Conservation (phyloP, 805 yeast genomes). For the Candida khao-thaluensis region DNA sequence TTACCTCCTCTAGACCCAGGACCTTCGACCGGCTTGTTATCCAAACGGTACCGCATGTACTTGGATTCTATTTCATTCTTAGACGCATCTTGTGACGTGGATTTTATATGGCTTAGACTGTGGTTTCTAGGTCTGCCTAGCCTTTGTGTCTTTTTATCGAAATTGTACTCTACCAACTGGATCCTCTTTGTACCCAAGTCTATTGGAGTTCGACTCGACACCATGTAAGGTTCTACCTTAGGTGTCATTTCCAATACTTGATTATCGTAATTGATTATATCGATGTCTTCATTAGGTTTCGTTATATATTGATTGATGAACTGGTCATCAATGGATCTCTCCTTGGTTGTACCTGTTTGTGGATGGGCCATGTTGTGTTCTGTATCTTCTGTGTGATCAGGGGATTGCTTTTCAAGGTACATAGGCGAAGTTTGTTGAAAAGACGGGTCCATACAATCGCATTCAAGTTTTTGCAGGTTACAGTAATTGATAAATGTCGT, state of each 20-base stretch:
- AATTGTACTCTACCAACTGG: constrained; percentile 31
- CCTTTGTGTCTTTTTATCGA: constrained; percentile 30
- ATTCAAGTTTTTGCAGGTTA: too few relatives aligned
- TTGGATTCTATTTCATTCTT: constrained; percentile 30
- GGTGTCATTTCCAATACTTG: constrained; percentile 1
- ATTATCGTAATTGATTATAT: constrained; percentile 1
- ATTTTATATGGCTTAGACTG: constrained; percentile 17
- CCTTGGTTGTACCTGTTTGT: too few relatives aligned
- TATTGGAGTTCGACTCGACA: constrained; percentile 1
- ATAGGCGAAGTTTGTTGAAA: too few relatives aligned
- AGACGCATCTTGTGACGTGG: constrained; percentile 19
- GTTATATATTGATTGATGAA: constrained; percentile 1
- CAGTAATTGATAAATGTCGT: too few relatives aligned
- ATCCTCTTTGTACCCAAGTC: constrained; percentile 5
- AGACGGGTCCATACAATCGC: too few relatives aligned
- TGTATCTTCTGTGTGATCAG: too few relatives aligned
- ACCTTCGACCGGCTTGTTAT: constrained; percentile 33
- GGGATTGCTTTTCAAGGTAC: neutral
- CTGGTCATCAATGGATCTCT: neutral
- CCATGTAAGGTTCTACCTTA: neutral
- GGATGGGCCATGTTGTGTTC: too few relatives aligned
- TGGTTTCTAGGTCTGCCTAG: constrained; percentile 38
- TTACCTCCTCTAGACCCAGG: constrained; percentile 43
- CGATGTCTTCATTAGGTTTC: constrained; percentile 4
- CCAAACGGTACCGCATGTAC: constrained; percentile 34